phyloP scores from a whole-genome alignment of 495 filamentous ascomycete genomes.

The Penicillium bialowiezense region DNA sequence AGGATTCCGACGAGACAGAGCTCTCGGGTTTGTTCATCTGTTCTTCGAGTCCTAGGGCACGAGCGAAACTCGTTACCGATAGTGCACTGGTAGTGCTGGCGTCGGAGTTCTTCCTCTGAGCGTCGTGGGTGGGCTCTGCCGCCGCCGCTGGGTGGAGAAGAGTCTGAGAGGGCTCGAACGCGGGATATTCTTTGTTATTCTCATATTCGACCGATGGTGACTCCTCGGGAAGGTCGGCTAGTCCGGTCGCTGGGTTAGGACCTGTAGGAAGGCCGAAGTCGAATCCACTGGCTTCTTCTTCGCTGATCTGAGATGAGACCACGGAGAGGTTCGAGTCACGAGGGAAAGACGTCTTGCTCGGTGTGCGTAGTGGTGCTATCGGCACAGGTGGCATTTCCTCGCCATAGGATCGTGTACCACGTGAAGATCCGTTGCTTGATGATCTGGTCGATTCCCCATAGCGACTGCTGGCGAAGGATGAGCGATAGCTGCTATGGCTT shows the following conservation, averaged over 20 bases:
- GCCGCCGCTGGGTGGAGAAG: constrained; percentile 14
- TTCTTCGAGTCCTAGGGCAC: constrained; percentile 38
- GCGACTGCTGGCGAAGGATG: constrained; percentile 43
- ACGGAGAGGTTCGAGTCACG: constrained; percentile 25
- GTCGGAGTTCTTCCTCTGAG: constrained; percentile 28
- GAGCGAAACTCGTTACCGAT: constrained; percentile 41
- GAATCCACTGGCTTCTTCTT: constrained; percentile 30
- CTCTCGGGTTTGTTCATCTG: constrained; percentile 50
- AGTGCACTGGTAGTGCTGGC: constrained; percentile 30
- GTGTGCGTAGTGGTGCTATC: constrained; percentile 23
- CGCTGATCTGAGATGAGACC: constrained; percentile 15
- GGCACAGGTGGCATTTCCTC: constrained; percentile 42
- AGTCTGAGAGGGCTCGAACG: constrained; percentile 8
- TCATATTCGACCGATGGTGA: constrained; percentile 4
- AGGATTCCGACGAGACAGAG: constrained; percentile 71
- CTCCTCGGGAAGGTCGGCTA: constrained; percentile 25
- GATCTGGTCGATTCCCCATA: constrained; percentile 38
- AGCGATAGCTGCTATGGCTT: constrained; percentile 46
- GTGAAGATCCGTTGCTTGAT: constrained; percentile 38
- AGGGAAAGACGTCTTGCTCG: constrained; percentile 22
- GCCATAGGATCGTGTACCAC: constrained; percentile 29
- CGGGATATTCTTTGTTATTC: neutral
- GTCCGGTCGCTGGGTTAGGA: neutral
- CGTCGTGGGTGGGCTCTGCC: constrained; percentile 9
- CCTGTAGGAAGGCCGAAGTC: constrained; percentile 24